phyloP scores from a whole-genome alignment of 1,284 basidiomycete genomes.

The Malassezia furfur region DNA sequence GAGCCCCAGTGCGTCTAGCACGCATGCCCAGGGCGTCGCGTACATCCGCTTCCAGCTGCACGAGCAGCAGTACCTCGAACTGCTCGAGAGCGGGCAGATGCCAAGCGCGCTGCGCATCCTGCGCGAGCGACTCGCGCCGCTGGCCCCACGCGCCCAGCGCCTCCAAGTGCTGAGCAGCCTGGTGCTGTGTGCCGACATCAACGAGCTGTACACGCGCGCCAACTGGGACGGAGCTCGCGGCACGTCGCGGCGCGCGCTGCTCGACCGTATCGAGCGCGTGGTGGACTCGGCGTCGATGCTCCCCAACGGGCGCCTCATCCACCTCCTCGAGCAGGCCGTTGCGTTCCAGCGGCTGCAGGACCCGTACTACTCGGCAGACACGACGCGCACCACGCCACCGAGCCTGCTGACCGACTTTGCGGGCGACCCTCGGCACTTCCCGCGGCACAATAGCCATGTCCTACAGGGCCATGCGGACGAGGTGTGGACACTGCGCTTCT shows the following conservation, averaged over 20 bases:
- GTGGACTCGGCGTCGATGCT: constrained; percentile 86
- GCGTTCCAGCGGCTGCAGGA: constrained; percentile 56
- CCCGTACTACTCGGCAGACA: constrained; percentile 25
- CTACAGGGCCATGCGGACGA: constrained; percentile 79
- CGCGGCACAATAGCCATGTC: constrained; percentile 60
- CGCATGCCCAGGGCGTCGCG: neutral
- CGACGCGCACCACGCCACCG: neutral
- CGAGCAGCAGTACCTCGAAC: constrained; percentile 90
- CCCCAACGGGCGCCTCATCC: constrained; percentile 73
- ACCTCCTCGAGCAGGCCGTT: constrained; percentile 76
- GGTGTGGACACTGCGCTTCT: constrained; percentile 93
- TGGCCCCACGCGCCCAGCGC: constrained; percentile 29
- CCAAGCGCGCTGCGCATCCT: constrained; percentile 75
- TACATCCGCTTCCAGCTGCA: constrained; percentile 74
- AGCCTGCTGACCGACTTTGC: constrained; percentile 71
- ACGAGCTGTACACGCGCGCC: constrained; percentile 70
- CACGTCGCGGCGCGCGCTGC: constrained; percentile 64
- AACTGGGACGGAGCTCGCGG: constrained; percentile 81
- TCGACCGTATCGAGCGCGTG: constrained; percentile 73
- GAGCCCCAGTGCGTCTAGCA: neutral
- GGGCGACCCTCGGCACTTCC: constrained; percentile 69
- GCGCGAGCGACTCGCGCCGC: constrained; percentile 72
- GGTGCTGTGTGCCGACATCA: constrained; percentile 50
- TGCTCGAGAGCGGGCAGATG: constrained; percentile 72
- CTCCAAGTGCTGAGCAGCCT: constrained; percentile 37